Evolutionary conservation across 345 rosid species (phyloP).

Genomic region (Eucalyptus marginata): DNA sequence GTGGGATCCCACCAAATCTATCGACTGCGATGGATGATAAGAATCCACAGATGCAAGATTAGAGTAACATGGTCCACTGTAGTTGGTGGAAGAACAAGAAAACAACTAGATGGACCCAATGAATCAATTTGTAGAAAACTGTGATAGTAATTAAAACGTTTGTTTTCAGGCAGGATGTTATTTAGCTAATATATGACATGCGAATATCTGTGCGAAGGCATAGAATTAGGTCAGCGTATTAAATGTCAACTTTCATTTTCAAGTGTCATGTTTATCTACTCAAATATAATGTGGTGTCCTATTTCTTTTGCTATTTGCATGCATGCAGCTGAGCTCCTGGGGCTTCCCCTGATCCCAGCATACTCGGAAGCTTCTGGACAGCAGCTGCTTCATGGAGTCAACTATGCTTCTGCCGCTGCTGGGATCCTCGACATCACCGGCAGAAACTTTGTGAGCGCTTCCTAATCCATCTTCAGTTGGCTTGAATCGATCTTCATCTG

Average conservation of each 20-base stretch:
- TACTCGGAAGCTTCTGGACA: conserved; percentile 67
- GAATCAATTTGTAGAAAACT: neutral
- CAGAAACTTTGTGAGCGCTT: conserved; percentile 67
- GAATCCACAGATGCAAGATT: neutral
- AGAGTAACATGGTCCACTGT: neutral
- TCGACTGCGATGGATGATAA: neutral
- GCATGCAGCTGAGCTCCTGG: conserved; percentile 54
- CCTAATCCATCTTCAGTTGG: neutral
- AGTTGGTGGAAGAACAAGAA: neutral
- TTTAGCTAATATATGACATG: neutral
- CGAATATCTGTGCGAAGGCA: neutral
- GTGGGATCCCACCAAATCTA: neutral
- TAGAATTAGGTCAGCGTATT: neutral
- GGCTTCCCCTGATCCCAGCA: conserved; percentile 83
- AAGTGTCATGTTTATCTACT: neutral
- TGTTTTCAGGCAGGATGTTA: neutral
- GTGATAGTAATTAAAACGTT: neutral
- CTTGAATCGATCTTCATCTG: neutral
- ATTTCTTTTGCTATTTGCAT: neutral
- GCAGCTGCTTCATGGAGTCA: conserved; percentile 71
- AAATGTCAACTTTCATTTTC: neutral
- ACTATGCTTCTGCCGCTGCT: conserved; percentile 97
- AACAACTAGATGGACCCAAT: neutral
- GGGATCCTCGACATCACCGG: conserved; percentile 91
- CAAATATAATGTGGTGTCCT: neutral